Percentiles rank a stretch among this genome's conserved stretches.
Evolutionary conservation across 352 stramenopile genomes (phyloP).

Genomic region (Pythium diclinum): DNA sequence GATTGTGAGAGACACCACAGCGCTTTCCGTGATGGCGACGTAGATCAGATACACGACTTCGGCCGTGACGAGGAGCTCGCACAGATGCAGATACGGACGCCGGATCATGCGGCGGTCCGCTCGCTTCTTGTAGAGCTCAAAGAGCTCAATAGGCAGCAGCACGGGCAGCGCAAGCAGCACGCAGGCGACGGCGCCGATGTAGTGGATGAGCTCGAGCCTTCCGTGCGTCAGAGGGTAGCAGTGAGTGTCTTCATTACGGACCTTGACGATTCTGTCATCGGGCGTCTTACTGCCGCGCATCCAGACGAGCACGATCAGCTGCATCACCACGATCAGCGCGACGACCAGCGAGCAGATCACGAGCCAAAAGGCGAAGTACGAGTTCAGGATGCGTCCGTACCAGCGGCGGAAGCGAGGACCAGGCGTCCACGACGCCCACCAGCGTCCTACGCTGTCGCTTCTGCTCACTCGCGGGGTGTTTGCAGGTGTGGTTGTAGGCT

Average conservation of each 20-base stretch:
- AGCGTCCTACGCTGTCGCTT: not conserved
- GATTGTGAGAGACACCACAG: conserved; percentile 46
- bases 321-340: conserved; percentile 40
- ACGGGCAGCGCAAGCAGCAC: conserved; percentile 56
- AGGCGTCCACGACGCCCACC: not conserved
- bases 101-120: conserved; percentile 56
- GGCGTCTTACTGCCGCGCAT: conserved; percentile 19
- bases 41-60: conserved; percentile 63
- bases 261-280: not conserved
- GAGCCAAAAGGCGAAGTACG: conserved; percentile 73
- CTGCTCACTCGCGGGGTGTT: not conserved
- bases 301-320: conserved; percentile 31
- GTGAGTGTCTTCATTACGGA: not conserved
- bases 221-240: conserved; percentile 1
- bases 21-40: conserved; percentile 40
- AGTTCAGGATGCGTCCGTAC: conserved; percentile 46
- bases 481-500: not conserved
- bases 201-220: conserved; percentile 1
- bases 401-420: conserved; percentile 19
- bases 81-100: conserved; percentile 61
- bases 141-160: conserved; percentile 44
- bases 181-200: conserved; percentile 15
- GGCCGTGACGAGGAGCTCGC: conserved; percentile 53
- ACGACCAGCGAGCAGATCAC: conserved; percentile 53
- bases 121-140: conserved; percentile 49